Evolutionary conservation across 495 filamentous ascomycete species (phyloP).

Genomic region (Aspergillus conjunctus): DNA sequence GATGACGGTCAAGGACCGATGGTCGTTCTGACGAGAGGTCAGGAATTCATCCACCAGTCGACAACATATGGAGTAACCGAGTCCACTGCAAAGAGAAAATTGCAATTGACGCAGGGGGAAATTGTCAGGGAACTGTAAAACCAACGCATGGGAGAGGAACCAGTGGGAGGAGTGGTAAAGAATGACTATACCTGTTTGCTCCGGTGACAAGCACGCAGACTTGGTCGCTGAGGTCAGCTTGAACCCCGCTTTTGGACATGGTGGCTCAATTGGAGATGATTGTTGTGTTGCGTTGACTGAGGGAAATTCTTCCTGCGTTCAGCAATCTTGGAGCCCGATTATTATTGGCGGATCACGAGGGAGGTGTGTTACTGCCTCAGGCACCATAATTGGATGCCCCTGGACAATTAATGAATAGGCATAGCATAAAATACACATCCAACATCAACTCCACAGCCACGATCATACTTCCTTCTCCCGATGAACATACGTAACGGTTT

Average conservation of each 20-base stretch:
- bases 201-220: slow-evolving; percentile 51
- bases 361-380: slow-evolving; percentile 6
- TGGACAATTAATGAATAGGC: neutral
- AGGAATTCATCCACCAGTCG: slow-evolving; percentile 94
- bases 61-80: slow-evolving; percentile 82
- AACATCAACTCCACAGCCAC: neutral
- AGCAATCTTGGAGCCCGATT: too few relatives aligned
- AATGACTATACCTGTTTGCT: slow-evolving; percentile 48
- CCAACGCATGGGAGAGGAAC: neutral
- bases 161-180: neutral
- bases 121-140: slow-evolving; percentile 17
- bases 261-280: slow-evolving; percentile 7
- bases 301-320: too few relatives aligned
- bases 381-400: neutral
- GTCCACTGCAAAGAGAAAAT: slow-evolving; percentile 60
- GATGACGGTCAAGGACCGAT: slow-evolving; percentile 57
- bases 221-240: slow-evolving; percentile 24
- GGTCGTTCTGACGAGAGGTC: slow-evolving; percentile 55
- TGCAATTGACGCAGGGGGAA: slow-evolving; percentile 9
- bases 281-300: too few relatives aligned
- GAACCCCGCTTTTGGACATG: slow-evolving; percentile 10
- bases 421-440: neutral
- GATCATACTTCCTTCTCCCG: too few relatives aligned
- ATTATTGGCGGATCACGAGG: neutral
- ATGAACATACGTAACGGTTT: too few relatives aligned